phyloP scores from a whole-genome alignment of 768 basidiomycete genomes.

The Symmetrospora coprosmae region DNA sequence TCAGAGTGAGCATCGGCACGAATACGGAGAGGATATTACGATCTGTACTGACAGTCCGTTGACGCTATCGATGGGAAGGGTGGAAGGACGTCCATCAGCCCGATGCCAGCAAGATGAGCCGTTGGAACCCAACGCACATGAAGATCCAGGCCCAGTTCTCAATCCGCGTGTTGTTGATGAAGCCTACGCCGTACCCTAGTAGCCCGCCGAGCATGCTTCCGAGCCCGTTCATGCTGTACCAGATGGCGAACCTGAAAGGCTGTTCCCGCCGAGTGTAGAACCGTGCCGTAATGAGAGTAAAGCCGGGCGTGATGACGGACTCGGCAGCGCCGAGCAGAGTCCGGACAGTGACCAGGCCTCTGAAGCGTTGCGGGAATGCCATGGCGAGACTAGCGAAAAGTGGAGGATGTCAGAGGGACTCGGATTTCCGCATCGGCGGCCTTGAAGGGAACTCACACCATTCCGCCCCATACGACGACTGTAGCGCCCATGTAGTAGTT shows the following conservation, averaged over 20 bases:
- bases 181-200: slow-evolving; percentile 10
- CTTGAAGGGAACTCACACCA: background rate
- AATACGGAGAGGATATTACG: no score
- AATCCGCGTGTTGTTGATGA: background rate
- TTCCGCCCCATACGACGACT: background rate
- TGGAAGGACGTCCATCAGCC: no score
- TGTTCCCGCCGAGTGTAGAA: slow-evolving; percentile 15
- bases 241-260: slow-evolving; percentile 18
- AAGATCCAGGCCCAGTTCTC: slow-evolving; percentile 20
- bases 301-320: slow-evolving; percentile 6
- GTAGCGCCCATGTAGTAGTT: slow-evolving; percentile 7
- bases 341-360: background rate
- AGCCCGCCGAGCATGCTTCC: slow-evolving; percentile 13
- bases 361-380: background rate
- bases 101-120: no score
- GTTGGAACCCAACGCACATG: no score
- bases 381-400: background rate
- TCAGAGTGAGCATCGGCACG: background rate
- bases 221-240: slow-evolving; percentile 14
- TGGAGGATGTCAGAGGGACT: no score
- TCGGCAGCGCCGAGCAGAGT: slow-evolving; percentile 12
- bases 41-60: slow-evolving; percentile 11
- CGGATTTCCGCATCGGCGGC: no score
- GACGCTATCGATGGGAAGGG: no score
- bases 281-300: slow-evolving; percentile 14